phyloP scores from a whole-genome alignment of 768 basidiomycete genomes.

The Leccinum variicolor region DNA sequence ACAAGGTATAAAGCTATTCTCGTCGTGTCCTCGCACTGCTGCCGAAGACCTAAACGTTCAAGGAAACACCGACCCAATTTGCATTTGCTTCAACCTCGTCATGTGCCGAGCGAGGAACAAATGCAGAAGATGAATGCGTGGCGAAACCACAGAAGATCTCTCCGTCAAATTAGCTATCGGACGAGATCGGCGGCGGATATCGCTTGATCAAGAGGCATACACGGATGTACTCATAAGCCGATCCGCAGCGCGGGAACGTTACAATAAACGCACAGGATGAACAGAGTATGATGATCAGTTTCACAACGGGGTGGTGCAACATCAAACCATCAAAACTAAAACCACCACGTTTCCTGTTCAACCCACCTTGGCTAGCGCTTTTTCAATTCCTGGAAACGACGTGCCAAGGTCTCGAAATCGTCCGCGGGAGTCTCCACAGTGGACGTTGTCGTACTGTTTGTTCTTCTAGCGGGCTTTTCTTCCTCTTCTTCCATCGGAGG shows the following conservation, averaged over 20 bases:
- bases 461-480: constrained; percentile 22
- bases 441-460: constrained; percentile 1
- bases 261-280: constrained; percentile 2
- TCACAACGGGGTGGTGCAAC: background rate
- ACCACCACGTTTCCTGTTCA: background rate
- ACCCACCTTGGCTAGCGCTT: constrained; percentile 48
- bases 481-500: constrained; percentile 49
- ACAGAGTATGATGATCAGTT: constrained; percentile 5
- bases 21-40: background rate
- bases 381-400: constrained; percentile 85
- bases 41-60: background rate
- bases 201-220: constrained; percentile 1
- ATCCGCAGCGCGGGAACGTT: constrained; percentile 3
- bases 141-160: background rate
- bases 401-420: constrained; percentile 71
- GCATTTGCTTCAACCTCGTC: background rate
- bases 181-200: constrained; percentile 17
- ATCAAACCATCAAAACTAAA: background rate
- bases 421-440: constrained; percentile 42
- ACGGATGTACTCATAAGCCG: constrained; percentile 1
- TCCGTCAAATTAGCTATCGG: background rate
- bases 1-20: background rate
- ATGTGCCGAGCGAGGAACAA: background rate
- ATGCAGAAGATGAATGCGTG: background rate
- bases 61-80: background rate